Evolutionary conservation across 345 rosid species (phyloP), one percentile per base, ranked within the genome.

Genomic region (Syzygium aromaticum): DNA sequence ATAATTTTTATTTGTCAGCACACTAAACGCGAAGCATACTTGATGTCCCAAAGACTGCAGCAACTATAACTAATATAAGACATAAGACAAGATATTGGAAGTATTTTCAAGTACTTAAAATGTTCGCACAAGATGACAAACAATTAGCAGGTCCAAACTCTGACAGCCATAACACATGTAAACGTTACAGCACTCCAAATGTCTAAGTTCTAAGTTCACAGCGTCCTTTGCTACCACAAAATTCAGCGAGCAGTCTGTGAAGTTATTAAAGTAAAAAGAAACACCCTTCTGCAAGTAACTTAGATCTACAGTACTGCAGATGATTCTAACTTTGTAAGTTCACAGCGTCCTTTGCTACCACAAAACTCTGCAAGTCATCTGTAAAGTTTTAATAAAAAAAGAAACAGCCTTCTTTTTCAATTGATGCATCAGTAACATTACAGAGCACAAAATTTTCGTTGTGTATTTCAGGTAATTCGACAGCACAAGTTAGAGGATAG

Each of bases 401-500:
- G 14, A 73, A 10, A 19, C 6, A 22, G 27, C 82, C 25, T 38
- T 73, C 82, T 11, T 73, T 73, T 38, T 38, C 25, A 40, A 38
- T 73, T 73, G 82, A 73, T 4, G 0, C 2, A 38, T 73, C 46
- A 19, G 82, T 22, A 73, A 6, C 14, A 38, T 73, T 27, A 73
- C 49, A 19, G 82, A 38, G 82, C 82, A 73, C 49, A 73, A 19
- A 9, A 73, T 19, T 33, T 61, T 19, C 14, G 2, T 19, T 38
- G 8, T 38, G 49, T 21, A 19, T 38, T 73, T 73, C 49, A 21
- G 27, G 49, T 73, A 10, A 73, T 73, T 38, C 43, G 11, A 73
- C 43, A 21, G 27, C 82, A 73, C 40, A 73, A 73, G 80, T 73
- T 73, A 73, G 10, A 73, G 49, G 49, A 80, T 28, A 89, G 93